A percentile compares a stretch with the other conserved stretches of the same genome.
phyloP scores from a whole-genome alignment of 768 basidiomycete genomes.

The Collybia sp. region DNA sequence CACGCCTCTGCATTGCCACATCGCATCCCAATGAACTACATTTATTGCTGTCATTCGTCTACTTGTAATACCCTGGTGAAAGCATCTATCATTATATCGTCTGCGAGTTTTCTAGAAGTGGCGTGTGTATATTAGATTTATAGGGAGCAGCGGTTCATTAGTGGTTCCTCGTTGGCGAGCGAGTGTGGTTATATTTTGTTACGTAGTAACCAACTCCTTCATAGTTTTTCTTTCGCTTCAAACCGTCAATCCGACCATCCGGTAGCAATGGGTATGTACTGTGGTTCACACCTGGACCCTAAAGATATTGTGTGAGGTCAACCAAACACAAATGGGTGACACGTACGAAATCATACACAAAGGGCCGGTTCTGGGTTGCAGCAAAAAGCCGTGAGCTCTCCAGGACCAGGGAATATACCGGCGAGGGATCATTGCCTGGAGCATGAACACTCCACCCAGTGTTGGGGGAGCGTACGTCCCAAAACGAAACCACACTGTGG shows the following conservation, averaged over 20 bases:
- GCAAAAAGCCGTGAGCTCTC: slow-evolving; percentile 81
- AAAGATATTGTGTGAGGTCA: slow-evolving; percentile 3
- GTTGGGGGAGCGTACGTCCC: slow-evolving; percentile 66
- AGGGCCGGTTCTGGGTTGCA: slow-evolving; percentile 70
- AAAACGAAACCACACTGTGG: slow-evolving; percentile 75
- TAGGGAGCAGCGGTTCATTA: neutral
- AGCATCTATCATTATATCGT: slow-evolving; percentile 12
- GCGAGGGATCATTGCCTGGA: slow-evolving; percentile 74
- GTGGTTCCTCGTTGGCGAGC: slow-evolving; percentile 1
- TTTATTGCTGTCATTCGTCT: slow-evolving; percentile 12
- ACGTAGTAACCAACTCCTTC: slow-evolving; percentile 45
- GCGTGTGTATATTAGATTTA: neutral
- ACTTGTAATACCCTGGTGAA: slow-evolving; percentile 13
- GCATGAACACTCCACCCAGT: slow-evolving; percentile 76
- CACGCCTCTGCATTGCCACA: slow-evolving; percentile 6
- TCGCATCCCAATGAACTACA: slow-evolving; percentile 11
- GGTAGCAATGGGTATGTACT: slow-evolving; percentile 45
- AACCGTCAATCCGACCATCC: slow-evolving; percentile 19
- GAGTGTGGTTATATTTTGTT: slow-evolving; percentile 32
- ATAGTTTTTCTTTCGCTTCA: slow-evolving; percentile 24
- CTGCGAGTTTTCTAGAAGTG: slow-evolving; percentile 1
- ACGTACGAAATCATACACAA: slow-evolving; percentile 72
- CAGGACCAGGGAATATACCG: slow-evolving; percentile 68
- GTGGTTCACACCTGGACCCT: slow-evolving; percentile 54
- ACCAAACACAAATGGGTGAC: neutral